Conservation (phyloP, 202 grass and related monocot species). For the Musa balbisiana region DNA sequence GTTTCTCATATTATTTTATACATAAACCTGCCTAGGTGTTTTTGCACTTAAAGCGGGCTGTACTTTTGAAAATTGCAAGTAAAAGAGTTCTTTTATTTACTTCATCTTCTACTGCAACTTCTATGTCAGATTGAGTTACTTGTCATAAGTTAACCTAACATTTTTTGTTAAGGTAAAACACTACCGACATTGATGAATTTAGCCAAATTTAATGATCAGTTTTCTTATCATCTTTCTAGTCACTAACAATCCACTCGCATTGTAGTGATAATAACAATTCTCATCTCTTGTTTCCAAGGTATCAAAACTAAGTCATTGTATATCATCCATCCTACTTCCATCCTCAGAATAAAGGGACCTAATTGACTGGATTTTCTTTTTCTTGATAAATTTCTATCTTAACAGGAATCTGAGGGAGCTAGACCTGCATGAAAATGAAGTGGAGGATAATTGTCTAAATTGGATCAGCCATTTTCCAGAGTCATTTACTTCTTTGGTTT, state of each 20-base stretch:
- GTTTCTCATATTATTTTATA: background rate
- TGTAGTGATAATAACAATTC: background rate
- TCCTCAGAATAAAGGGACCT: background rate
- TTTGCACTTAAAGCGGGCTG: background rate
- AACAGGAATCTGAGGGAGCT: constrained; percentile 63
- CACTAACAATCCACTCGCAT: background rate
- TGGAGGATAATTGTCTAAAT: constrained; percentile 43
- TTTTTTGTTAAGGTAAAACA: too few relatives aligned
- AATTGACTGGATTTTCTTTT: background rate
- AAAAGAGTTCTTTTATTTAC: too few relatives aligned
- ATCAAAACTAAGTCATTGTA: background rate
- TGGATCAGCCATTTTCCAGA: constrained; percentile 67
- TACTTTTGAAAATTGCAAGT: too few relatives aligned
- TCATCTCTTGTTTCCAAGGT: background rate
- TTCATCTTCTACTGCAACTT: too few relatives aligned
- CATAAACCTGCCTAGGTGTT: background rate
- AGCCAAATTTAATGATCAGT: background rate
- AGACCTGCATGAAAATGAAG: constrained; percentile 53
- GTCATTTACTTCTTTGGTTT: constrained; percentile 58
- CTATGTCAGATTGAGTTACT: too few relatives aligned
- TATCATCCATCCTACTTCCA: background rate
- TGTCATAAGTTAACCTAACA: too few relatives aligned
- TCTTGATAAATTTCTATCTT: constrained; percentile 12
- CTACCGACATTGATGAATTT: background rate
- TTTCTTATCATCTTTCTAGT: background rate